Evolutionary conservation across 495 filamentous ascomycete genomes (phyloP), one percentile per base, ranked within the genome.

Genomic region (Xylaria bambusicola): DNA sequence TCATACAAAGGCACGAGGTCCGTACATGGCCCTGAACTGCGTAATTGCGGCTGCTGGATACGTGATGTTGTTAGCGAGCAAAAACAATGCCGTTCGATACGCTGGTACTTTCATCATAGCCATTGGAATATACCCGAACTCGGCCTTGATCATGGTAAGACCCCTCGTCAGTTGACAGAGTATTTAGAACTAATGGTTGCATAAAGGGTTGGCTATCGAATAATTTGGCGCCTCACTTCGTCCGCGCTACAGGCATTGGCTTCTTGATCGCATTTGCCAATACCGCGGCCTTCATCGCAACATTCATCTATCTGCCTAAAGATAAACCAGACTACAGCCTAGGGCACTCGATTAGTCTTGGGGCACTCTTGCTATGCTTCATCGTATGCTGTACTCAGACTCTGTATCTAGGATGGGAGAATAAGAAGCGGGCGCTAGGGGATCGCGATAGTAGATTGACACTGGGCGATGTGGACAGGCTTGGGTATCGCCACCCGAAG

Each of bases 91-190:
- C 5, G 80, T 84, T 3, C 80, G 77, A 33, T 87, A 86, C 61
- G 66, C 81, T 1, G 84, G 83, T 17, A 85, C 80, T 8, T 82
- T 86, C 52, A 76, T 86, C 35, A 81, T 82, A 17, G 79, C 81
- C 0, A 77, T 77, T 1, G 86, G 86, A 8, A 84, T 87, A 55
- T 88, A 85, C 63, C 84, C 84, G 3, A 76, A 78, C 10, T 79
- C 81, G 12, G 83, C 82, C 0, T 80, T 86, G 48, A 76, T 84
- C 24, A 73, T 88, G 65, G 40, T 45, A 24, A 56, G 52, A 6
- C 27, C 26, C 17, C 13, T 18, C 12, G 73, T 60, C 45, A 33
- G 75, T 0, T 83, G 77, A 78, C 77, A 81, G 7, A 80, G 81
- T 5, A 79, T 80, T 29, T 2, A 27, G 21, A 29, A 41, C 58